Evolutionary conservation across 2,329 filamentous ascomycete genomes (phyloP).

Genomic region (Pseudodiploospora longispora): DNA sequence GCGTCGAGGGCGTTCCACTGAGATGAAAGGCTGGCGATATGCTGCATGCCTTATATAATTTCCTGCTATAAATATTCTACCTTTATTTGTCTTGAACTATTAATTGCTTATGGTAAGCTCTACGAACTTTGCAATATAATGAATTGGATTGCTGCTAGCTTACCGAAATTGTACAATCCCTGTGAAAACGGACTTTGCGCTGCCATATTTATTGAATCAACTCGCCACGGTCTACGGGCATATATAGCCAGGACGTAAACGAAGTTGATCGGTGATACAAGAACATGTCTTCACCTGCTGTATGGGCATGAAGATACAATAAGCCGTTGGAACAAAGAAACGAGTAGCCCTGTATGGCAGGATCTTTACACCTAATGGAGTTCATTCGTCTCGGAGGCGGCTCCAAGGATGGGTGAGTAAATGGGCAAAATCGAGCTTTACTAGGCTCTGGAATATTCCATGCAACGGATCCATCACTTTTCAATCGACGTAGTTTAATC

Average conservation of each 20-base stretch:
- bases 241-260: neutral
- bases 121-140: neutral
- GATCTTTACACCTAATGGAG: neutral
- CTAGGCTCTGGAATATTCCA: conserved; percentile 1
- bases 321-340: neutral
- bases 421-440: neutral
- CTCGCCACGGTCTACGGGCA: conserved; percentile 1
- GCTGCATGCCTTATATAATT: conserved; percentile 5
- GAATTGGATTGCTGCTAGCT: neutral
- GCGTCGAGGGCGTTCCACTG: conserved; percentile 2
- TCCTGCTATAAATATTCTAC: conserved; percentile 4
- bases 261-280: neutral
- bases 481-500: conserved; percentile 1
- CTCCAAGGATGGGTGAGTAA: neutral
- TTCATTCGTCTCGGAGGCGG: neutral
- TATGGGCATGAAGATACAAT: conserved; percentile 1
- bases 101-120: conserved; percentile 1
- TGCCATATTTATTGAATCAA: conserved; percentile 3
- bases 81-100: conserved; percentile 6
- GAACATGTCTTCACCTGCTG: neutral
- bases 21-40: neutral
- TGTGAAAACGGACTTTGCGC: neutral
- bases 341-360: neutral
- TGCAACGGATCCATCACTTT: neutral
- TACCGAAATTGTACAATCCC: conserved; percentile 3